A percentile compares a stretch with the other conserved stretches of the same genome.
These are phyloP conservation scores for Fusarium brachygibbosum DNA, from an alignment of 2,329 filamentous ascomycete genomes.

Conservation along the genomic window DNA sequence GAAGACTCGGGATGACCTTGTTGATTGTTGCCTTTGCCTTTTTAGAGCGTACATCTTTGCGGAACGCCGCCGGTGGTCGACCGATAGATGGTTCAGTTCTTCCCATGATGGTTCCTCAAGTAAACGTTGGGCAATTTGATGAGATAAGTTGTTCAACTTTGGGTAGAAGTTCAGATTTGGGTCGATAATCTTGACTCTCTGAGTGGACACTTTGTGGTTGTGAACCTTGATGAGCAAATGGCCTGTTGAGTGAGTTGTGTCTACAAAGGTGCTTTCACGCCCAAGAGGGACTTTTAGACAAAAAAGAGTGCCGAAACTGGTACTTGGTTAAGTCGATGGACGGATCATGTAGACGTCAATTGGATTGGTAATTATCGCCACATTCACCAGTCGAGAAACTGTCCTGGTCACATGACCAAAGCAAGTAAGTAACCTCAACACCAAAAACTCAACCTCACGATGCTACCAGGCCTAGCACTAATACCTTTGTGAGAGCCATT, in stretches of 20 bases:
- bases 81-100: conserved; percentile 45
- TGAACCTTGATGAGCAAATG: conserved; percentile 22
- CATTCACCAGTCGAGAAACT: neutral
- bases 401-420: conserved; percentile 12
- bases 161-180: neutral
- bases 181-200: neutral
- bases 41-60: conserved; percentile 63
- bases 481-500: rapidly evolving
- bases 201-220: neutral
- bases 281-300: rapidly evolving
- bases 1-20: conserved; percentile 68
- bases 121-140: neutral
- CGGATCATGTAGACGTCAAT: neutral
- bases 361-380: conserved; percentile 1
- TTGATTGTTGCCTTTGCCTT: conserved; percentile 70
- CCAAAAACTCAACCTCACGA: neutral
- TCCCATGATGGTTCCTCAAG: conserved; percentile 30
- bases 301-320: rapidly evolving
- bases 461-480: neutral
- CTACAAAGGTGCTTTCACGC: conserved; percentile 14
- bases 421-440: neutral
- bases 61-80: conserved; percentile 44
- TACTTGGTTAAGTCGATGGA: neutral
- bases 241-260: neutral
- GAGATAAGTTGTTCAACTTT: neutral